phyloP scores from a whole-genome alignment of 163 green algal species.

The Scenedesmus sp. region DNA sequence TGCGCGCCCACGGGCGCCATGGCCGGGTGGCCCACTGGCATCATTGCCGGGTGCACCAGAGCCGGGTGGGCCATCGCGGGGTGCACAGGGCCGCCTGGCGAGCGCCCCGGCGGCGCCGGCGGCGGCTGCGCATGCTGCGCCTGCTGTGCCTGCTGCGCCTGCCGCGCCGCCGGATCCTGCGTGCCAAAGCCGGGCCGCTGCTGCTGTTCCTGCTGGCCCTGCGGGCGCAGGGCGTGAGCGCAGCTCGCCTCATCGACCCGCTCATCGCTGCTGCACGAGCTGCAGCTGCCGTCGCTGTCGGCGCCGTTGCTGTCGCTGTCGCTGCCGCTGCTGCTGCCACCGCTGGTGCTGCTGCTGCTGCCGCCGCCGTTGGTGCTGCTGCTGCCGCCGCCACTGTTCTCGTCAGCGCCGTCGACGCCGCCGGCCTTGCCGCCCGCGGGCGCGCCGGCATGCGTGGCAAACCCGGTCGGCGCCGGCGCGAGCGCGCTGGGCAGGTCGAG shows the following conservation, averaged over 20 bases:
- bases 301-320: background rate
- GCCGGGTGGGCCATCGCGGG: no score
- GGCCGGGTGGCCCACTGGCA: conserved; percentile 20
- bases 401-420: no score
- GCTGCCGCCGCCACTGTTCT: conserved; percentile 4
- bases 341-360: conserved; percentile 16
- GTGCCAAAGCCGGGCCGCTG: background rate
- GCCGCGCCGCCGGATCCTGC: background rate
- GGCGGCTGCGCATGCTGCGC: background rate
- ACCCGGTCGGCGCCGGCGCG: conserved; percentile 8
- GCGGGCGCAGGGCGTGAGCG: background rate
- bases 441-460: background rate
- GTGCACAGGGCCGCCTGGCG: no score
- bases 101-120: background rate
- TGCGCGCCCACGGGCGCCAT: no score
- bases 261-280: background rate
- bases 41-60: conserved; percentile 29
- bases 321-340: background rate
- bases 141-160: background rate
- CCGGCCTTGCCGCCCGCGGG: no score
- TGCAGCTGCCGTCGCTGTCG: background rate
- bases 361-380: background rate
- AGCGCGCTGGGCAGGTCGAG: conserved; percentile 24
- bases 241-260: background rate
- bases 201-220: background rate